phyloP scores from a whole-genome alignment of 2,329 filamentous ascomycete species.

The Exserohilum rostratum region DNA sequence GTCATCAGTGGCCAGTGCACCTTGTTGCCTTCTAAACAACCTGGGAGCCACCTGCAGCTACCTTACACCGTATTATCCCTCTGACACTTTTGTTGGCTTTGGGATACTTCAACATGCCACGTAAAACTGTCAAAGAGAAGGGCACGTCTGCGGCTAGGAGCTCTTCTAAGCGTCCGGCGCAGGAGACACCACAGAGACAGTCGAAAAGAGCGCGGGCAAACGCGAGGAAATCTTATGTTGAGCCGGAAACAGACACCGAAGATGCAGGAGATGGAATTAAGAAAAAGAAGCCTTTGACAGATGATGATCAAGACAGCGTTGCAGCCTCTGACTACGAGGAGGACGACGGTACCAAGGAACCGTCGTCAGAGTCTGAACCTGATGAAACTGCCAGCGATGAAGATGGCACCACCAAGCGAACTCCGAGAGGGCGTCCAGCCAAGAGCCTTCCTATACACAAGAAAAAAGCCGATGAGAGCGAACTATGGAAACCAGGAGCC shows the following conservation, averaged over 20 bases:
- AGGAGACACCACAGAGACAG: slow-evolving; percentile 38
- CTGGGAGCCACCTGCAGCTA: slow-evolving; percentile 5
- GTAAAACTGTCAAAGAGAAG: slow-evolving; percentile 30
- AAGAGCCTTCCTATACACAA: slow-evolving; percentile 30
- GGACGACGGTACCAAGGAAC: slow-evolving; percentile 40
- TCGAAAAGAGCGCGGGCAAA: slow-evolving; percentile 46
- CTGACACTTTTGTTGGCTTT: background rate
- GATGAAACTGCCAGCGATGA: slow-evolving; percentile 41
- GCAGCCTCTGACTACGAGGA: slow-evolving; percentile 52
- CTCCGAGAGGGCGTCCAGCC: slow-evolving; percentile 23
- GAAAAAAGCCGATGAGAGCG: slow-evolving; percentile 49
- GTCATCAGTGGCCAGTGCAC: slow-evolving; percentile 31
- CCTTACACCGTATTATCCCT: background rate
- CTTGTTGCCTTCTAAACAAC: slow-evolving; percentile 13
- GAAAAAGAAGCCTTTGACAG: slow-evolving; percentile 20
- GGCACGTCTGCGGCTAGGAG: slow-evolving; percentile 28
- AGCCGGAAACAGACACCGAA: slow-evolving; percentile 36
- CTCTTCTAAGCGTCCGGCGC: slow-evolving; percentile 45
- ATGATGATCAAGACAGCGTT: slow-evolving; percentile 45
- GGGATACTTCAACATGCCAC: slow-evolving; percentile 32
- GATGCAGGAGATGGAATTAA: slow-evolving; percentile 24
- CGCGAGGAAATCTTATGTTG: slow-evolving; percentile 43
- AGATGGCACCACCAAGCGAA: slow-evolving; percentile 37
- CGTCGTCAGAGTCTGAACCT: slow-evolving; percentile 39
- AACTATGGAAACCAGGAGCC: slow-evolving; percentile 63